Percentiles rank a stretch among this genome's conserved stretches.
Evolutionary conservation across 2,329 filamentous ascomycete species (phyloP).

Genomic region (Epichloe scottii): DNA sequence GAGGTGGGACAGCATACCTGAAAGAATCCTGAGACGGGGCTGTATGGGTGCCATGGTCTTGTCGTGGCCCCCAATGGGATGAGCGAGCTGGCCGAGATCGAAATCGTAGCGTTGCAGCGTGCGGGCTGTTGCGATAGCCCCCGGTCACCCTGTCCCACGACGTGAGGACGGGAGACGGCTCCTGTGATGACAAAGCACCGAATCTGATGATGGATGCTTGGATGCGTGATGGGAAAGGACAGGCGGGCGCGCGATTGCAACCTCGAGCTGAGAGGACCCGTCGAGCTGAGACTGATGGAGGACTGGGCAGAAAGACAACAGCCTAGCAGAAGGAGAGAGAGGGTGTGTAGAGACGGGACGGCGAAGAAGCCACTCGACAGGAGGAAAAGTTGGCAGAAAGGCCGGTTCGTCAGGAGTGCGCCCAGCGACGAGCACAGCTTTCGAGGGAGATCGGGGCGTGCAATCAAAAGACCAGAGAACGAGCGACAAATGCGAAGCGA

Average conservation of each 20-base stretch:
- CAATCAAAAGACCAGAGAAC: conserved; percentile 1
- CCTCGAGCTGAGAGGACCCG: neutral
- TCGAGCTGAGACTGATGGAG: conserved; percentile 3
- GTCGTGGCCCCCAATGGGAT: conserved; percentile 20
- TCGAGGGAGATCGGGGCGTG: conserved; percentile 6
- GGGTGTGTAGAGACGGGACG: conserved; percentile 3
- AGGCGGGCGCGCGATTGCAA: conserved; percentile 2
- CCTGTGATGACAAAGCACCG: conserved; percentile 8
- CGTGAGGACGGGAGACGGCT: conserved; percentile 9
- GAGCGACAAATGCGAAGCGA: conserved; percentile 5
- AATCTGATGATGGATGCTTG: conserved; percentile 5
- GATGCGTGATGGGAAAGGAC: neutral
- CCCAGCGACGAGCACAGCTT: conserved; percentile 9
- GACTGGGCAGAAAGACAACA: neutral
- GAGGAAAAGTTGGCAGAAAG: conserved; percentile 2
- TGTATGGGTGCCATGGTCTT: conserved; percentile 45
- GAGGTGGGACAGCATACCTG: conserved; percentile 38
- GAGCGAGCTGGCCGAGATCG: conserved; percentile 21
- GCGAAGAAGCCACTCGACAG: neutral
- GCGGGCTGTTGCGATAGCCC: conserved; percentile 21
- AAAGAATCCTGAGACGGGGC: conserved; percentile 48
- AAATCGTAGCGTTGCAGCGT: conserved; percentile 15
- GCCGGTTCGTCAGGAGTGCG: conserved; percentile 10
- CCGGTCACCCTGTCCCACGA: conserved; percentile 19
- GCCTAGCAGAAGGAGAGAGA: neutral